These are phyloP conservation scores for Emmonsiellopsis sp. DNA, from an alignment of 2,329 filamentous ascomycete species.

Conservation along the genomic window DNA sequence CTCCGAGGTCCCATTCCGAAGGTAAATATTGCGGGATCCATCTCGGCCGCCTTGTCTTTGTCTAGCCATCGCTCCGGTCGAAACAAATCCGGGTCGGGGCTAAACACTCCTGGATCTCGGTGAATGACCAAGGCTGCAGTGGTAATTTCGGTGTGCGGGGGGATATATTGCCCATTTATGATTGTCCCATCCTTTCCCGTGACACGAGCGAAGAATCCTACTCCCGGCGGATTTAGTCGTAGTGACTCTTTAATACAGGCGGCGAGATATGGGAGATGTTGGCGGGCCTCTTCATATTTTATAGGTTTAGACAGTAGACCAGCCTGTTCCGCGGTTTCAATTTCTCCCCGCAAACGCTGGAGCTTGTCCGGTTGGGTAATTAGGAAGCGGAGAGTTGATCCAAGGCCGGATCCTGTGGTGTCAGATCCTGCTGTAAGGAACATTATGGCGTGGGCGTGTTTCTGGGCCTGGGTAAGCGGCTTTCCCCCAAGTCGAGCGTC, in stretches of 20 bases:
- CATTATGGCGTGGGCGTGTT: conserved; percentile 27
- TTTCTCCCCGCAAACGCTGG: conserved; percentile 12
- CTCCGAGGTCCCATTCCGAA: conserved; percentile 14
- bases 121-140: conserved; percentile 21
- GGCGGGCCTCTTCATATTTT: conserved; percentile 16
- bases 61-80: conserved; percentile 39
- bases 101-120: conserved; percentile 33
- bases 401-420: conserved; percentile 25
- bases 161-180: conserved; percentile 22
- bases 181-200: conserved; percentile 21
- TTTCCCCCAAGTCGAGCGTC: conserved; percentile 22
- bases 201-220: conserved; percentile 20
- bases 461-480: conserved; percentile 22
- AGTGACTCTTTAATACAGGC: conserved; percentile 28
- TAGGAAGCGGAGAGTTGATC: conserved; percentile 22
- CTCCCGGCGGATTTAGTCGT: conserved; percentile 18
- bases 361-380: conserved; percentile 10
- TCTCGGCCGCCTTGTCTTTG: conserved; percentile 12
- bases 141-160: conserved; percentile 8
- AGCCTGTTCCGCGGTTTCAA: conserved; percentile 12
- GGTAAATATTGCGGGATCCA: conserved; percentile 11
- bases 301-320: conserved; percentile 8
- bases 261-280: conserved; percentile 22
- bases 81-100: conserved; percentile 36
- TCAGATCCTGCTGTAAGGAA: conserved; percentile 29